A percentile compares a stretch with the other conserved stretches of the same genome.
These are phyloP conservation scores for Echeveria elegans DNA, from an alignment of 164 flowering plant species.

Conservation along the genomic window DNA sequence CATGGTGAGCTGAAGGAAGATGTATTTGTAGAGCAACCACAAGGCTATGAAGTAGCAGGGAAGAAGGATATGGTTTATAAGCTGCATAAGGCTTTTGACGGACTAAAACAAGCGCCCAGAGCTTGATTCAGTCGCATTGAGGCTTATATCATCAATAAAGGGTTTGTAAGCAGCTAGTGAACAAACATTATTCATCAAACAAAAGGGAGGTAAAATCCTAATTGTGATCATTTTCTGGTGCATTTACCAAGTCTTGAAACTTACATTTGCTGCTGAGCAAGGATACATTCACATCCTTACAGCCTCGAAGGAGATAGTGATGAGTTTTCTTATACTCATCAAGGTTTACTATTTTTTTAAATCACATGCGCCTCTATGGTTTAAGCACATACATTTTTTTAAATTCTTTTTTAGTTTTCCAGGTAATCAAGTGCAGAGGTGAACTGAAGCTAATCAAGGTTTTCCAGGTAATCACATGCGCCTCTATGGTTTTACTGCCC, in stretches of 20 bases:
- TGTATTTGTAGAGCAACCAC: neutral
- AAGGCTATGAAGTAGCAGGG: neutral
- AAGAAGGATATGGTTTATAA: neutral
- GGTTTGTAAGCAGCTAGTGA: neutral
- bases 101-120: neutral
- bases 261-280: too few species aligned
- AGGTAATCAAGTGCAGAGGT: conserved; percentile 98
- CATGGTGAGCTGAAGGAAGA: neutral
- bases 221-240: too few species aligned
- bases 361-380: too few species aligned
- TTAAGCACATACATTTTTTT: too few species aligned
- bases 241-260: too few species aligned
- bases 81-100: neutral
- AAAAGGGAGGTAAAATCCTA: neutral
- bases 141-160: neutral
- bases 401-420: too few species aligned
- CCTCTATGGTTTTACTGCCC: neutral
- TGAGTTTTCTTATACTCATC: too few species aligned
- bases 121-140: neutral
- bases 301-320: too few species aligned
- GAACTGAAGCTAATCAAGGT: conserved; percentile 99
- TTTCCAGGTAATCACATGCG: conserved; percentile 65
- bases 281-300: too few species aligned
- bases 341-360: too few species aligned
- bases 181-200: neutral